Evolutionary conservation across 2,329 filamentous ascomycete species (phyloP).

Genomic region (Xylariaceae sp.): DNA sequence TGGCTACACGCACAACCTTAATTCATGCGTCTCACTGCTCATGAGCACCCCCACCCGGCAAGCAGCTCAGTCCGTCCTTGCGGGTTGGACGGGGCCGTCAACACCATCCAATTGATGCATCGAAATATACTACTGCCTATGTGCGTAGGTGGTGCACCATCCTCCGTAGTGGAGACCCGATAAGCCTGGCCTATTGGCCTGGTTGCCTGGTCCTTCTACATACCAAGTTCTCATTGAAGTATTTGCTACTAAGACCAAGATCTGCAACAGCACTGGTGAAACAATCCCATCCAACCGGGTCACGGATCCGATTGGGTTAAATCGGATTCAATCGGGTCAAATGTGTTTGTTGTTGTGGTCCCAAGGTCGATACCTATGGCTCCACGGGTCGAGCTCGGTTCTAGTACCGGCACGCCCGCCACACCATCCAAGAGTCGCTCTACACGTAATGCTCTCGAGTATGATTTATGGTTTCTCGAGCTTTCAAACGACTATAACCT

Average conservation of each 20-base stretch:
- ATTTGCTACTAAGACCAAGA: background rate
- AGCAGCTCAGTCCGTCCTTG: background rate
- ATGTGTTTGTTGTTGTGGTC: background rate
- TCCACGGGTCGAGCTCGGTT: conserved; percentile 9
- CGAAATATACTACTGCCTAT: conserved; percentile 3
- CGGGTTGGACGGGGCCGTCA: background rate
- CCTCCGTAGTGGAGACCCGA: conserved; percentile 19
- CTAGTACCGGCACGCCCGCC: conserved; percentile 1
- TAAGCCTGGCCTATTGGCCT: background rate
- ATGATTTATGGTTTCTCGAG: conserved; percentile 36
- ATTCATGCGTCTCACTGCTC: background rate
- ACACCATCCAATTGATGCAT: conserved; percentile 9
- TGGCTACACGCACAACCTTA: conserved; percentile 11
- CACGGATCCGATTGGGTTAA: conserved; percentile 11
- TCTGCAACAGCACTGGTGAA: background rate
- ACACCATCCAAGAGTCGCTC: conserved; percentile 19
- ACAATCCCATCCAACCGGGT: conserved; percentile 7
- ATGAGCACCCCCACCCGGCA: background rate
- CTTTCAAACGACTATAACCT: conserved; percentile 35
- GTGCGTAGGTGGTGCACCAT: conserved; percentile 12
- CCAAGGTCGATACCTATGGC: conserved; percentile 7
- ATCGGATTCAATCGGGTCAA: too few species aligned
- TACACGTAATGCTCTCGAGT: conserved; percentile 17
- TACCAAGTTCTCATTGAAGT: background rate
- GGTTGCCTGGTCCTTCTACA: background rate